Evolutionary conservation across 2,329 filamentous ascomycete species (phyloP).

Genomic region (Trichoderma gracile): DNA sequence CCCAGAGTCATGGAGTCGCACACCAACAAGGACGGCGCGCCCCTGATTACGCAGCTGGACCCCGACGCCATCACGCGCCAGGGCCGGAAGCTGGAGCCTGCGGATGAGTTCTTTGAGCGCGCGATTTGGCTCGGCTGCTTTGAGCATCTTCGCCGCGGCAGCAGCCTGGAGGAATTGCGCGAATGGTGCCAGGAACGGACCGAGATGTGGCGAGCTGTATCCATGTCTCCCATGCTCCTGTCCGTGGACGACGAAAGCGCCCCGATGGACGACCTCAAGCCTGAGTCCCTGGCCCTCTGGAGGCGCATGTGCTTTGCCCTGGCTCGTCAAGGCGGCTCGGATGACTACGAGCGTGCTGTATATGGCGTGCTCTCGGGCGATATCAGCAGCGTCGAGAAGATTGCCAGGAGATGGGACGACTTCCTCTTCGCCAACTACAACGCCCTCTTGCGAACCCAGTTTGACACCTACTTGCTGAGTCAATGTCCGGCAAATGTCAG

Average conservation of each 20-base stretch:
- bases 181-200: conserved; percentile 85
- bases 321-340: conserved; percentile 67
- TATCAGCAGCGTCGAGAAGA: conserved; percentile 70
- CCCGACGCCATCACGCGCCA: conserved; percentile 87
- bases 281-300: conserved; percentile 63
- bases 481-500: conserved; percentile 56
- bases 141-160: conserved; percentile 86
- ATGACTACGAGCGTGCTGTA: conserved; percentile 82
- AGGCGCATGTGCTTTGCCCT: conserved; percentile 73
- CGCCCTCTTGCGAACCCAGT: conserved; percentile 75
- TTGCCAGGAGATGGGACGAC: conserved; percentile 82
- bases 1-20: conserved; percentile 57
- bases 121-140: conserved; percentile 94
- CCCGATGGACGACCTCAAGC: conserved; percentile 38
- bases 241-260: conserved; percentile 51
- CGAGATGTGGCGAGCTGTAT: conserved; percentile 85
- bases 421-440: conserved; percentile 86
- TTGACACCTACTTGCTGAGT: conserved; percentile 67
- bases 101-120: conserved; percentile 86
- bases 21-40: conserved; percentile 60
- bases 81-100: conserved; percentile 69
- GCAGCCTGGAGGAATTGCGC: conserved; percentile 68
- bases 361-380: conserved; percentile 91
- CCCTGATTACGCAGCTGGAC: conserved; percentile 82
- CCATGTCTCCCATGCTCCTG: conserved; percentile 72